phyloP scores from a whole-genome alignment of 176 grass and related monocot genomes.

The Thinopyrum elongatum region DNA sequence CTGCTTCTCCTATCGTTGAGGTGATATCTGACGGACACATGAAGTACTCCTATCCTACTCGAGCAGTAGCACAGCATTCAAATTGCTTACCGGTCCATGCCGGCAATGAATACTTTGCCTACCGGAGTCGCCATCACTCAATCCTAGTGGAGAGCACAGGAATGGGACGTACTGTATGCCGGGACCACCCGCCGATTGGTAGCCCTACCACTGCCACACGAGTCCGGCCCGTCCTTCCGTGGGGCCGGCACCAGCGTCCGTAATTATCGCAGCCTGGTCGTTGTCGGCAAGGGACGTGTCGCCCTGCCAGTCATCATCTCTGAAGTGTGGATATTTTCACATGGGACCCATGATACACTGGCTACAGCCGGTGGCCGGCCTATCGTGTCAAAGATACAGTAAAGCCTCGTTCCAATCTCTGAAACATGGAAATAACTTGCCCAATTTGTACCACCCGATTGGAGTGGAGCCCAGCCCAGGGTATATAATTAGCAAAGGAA shows the following conservation, averaged over 20 bases:
- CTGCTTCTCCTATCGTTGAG: too few species aligned
- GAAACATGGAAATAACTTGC: too few species aligned
- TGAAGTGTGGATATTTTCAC: neutral
- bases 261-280: conserved; percentile 30
- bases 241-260: conserved; percentile 29
- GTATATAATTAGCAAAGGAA: neutral
- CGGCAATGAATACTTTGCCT: neutral
- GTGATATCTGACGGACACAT: neutral
- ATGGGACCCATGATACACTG: neutral
- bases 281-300: conserved; percentile 40
- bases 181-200: neutral
- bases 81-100: neutral
- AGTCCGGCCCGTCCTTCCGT: neutral
- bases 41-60: neutral
- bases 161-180: neutral
- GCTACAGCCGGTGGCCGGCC: too few species aligned
- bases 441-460: neutral
- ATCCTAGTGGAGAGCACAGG: neutral
- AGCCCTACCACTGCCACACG: neutral
- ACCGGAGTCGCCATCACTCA: conserved; percentile 6
- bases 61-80: neutral
- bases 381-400: too few species aligned
- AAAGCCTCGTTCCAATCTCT: too few species aligned
- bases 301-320: neutral
- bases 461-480: neutral